Evolutionary conservation across 1,284 basidiomycete genomes (phyloP).

Genomic region (Pascua guehoae): DNA sequence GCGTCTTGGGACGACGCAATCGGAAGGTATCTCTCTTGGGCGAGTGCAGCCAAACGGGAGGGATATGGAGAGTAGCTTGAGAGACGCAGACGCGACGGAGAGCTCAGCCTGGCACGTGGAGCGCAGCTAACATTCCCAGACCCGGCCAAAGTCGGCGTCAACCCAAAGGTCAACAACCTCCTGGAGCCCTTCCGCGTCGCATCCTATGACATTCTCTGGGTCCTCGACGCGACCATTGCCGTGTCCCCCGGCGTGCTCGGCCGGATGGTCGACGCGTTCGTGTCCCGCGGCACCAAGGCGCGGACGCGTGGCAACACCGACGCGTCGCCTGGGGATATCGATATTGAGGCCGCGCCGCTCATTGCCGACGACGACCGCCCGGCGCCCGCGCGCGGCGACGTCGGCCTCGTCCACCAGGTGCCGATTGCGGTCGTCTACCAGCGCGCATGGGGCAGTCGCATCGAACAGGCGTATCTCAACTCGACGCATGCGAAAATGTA

Average conservation of each 20-base stretch:
- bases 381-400: constrained; percentile 42
- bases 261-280: constrained; percentile 71
- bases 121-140: constrained; percentile 30
- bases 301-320: background rate
- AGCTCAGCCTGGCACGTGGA: too few relatives aligned
- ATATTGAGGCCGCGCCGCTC: constrained; percentile 35
- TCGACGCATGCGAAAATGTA: constrained; percentile 99
- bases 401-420: constrained; percentile 93
- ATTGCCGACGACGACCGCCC: constrained; percentile 25
- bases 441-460: constrained; percentile 68
- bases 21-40: too few relatives aligned
- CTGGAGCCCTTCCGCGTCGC: constrained; percentile 77
- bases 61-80: background rate
- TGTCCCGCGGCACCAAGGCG: constrained; percentile 3
- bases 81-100: too few relatives aligned
- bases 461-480: constrained; percentile 93
- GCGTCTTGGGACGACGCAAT: too few relatives aligned
- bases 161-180: constrained; percentile 98
- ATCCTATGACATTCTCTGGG: constrained; percentile 87
- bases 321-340: constrained; percentile 7
- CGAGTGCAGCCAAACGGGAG: too few relatives aligned
- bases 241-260: constrained; percentile 76
- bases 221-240: constrained; percentile 89
- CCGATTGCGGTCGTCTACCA: constrained; percentile 76
- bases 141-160: constrained; percentile 66